Conservation (phyloP, 768 basidiomycete species). For the Mycena albidolilacea region DNA sequence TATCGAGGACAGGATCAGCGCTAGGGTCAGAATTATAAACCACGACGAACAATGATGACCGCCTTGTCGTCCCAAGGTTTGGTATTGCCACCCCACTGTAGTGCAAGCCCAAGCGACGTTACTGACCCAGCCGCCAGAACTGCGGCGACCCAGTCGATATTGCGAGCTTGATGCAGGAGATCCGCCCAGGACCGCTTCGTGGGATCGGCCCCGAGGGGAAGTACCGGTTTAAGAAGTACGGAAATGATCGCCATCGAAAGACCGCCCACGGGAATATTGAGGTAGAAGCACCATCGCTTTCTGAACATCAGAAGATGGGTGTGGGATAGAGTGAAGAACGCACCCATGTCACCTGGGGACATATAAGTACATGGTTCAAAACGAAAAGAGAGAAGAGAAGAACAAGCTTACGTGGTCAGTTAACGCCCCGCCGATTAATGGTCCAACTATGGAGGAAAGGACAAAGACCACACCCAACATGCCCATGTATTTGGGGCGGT, state of each 20-base stretch:
- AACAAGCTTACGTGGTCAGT: conserved; percentile 39
- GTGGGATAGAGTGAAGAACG: neutral
- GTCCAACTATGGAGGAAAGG: conserved; percentile 39
- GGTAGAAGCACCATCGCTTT: conserved; percentile 31
- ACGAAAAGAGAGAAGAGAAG: neutral
- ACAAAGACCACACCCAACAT: conserved; percentile 43
- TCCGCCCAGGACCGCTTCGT: conserved; percentile 30
- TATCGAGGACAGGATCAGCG: neutral
- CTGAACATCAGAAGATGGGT: neutral
- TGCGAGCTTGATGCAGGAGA: conserved; percentile 28
- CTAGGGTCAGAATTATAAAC: neutral
- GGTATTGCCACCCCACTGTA: conserved; percentile 64
- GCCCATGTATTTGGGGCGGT: conserved; percentile 45
- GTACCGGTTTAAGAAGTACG: conserved; percentile 33
- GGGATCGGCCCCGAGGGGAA: conserved; percentile 36
- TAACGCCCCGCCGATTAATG: conserved; percentile 48
- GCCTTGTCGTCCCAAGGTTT: conserved; percentile 54
- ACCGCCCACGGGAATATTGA: conserved; percentile 42
- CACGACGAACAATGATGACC: conserved; percentile 36
- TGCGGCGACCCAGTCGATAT: conserved; percentile 57
- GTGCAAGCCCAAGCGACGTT: conserved; percentile 55
- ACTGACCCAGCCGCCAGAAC: conserved; percentile 51
- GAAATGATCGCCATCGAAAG: conserved; percentile 28
- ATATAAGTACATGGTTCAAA: neutral
- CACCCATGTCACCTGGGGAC: conserved; percentile 7